Base-by-base conservation (phyloP, 139 green algal genomes). In the Chlamydomonas sp. region DNA sequence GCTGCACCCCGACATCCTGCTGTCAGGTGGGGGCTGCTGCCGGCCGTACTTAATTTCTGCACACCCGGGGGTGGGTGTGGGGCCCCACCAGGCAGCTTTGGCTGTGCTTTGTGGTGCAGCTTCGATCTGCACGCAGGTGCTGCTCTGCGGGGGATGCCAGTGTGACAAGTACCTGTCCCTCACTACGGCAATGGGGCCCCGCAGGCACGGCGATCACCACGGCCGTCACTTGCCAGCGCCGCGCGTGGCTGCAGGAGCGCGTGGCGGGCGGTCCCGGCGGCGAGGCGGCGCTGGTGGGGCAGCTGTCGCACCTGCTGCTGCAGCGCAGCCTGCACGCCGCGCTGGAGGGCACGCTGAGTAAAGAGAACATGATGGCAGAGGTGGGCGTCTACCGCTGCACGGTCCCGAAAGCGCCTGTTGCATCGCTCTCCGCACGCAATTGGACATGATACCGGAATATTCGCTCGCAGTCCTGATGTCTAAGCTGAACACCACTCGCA, bases 1-100 rank as follows among this genome's bases (percentile, higher is more conserved):
- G 12, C 81, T 96, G 86, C 95, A 97, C 86, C 96, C 96, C 14
- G 95, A 98, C 79, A 20, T 96, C 64, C 92, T 98, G 78, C 89
- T 98, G 76, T 96, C 93, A 72, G 91, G 92, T 95, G 85, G 4
- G 87, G 68, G 67, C 1, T 49, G 31, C 31, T 49, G 31, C 31
- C 31, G 31, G 31, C 31, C 31, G 31, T 49, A 49, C 31, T 49
- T 0, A 49, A 0, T 49, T 49, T 0, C 31, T 49, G 31, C 31
- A 49, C 31, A 49, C 31, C 31, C 31, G 31, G 31, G 31, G 31
- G 31, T 49, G 31, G 31, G 31, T 49, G 31, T 49, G 31, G 31
- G 31, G 31, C 31, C 31, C 31, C 31, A 49, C 31, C 31, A 49
- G 31, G 31, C 31, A 49, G 31, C 31, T 49, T 49, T 49, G 31